Evolutionary conservation across 164 flowering plant species (phyloP).

Genomic region (Vitis cinerea): DNA sequence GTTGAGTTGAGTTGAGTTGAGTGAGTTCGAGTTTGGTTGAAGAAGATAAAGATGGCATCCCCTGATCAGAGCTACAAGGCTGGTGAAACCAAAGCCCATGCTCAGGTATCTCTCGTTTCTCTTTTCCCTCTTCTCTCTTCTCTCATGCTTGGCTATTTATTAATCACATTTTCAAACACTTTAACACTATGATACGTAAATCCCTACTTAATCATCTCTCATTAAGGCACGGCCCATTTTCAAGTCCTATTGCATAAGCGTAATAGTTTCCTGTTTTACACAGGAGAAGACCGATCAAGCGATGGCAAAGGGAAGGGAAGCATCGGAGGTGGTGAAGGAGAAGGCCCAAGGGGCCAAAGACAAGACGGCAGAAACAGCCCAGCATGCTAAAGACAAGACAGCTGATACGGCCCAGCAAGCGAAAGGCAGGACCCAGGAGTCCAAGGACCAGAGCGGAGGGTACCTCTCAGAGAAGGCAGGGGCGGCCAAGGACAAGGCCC

Average conservation of each 20-base stretch:
- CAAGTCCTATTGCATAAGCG: too few relatives aligned
- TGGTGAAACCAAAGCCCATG: constrained; percentile 53
- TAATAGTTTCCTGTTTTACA: neutral
- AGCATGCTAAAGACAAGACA: neutral
- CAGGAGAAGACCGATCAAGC: constrained; percentile 39
- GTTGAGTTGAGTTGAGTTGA: too few relatives aligned
- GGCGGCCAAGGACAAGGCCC: constrained; percentile 17
- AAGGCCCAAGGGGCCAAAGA: constrained; percentile 9
- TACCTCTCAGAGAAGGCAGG: constrained; percentile 17
- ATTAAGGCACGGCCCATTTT: too few relatives aligned
- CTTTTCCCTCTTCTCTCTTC: neutral
- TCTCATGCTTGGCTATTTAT: too few relatives aligned
- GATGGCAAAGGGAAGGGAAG: constrained; percentile 32
- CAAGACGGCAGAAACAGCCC: too few relatives aligned
- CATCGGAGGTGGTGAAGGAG: constrained; percentile 23
- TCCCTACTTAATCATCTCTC: too few relatives aligned
- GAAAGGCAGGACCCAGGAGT: constrained; percentile 13
- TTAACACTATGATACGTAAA: too few relatives aligned
- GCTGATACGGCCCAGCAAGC: neutral
- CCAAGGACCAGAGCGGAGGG: neutral
- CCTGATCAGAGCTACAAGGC: constrained; percentile 45
- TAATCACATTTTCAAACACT: too few relatives aligned
- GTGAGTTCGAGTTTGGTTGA: too few relatives aligned
- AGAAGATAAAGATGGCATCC: constrained; percentile 45
- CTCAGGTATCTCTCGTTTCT: constrained; percentile 28